phyloP scores from a whole-genome alignment of 371 early-diverging fungal species.

The Apophysomyces variabilis region DNA sequence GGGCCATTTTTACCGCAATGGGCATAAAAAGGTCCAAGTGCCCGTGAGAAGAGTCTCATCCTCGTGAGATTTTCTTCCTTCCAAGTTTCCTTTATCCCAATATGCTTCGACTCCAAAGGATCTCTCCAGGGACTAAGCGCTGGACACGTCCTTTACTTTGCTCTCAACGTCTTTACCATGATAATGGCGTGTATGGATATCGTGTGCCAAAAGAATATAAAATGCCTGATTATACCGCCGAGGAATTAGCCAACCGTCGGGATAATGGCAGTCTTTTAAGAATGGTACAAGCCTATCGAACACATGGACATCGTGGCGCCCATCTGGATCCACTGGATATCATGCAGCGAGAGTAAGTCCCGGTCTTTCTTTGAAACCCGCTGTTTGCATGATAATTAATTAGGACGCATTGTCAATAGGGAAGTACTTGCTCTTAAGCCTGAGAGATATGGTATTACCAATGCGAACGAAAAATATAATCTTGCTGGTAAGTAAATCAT shows the following conservation, averaged over 20 bases:
- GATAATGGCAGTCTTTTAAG: conserved; percentile 84
- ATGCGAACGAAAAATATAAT: conserved; percentile 57
- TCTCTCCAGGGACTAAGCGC: background rate
- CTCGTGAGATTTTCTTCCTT: background rate
- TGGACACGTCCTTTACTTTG: conserved; percentile 8
- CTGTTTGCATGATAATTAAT: too few species aligned
- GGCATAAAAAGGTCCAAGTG: background rate
- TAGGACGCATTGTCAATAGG: conserved; percentile 21
- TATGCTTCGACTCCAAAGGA: conserved; percentile 1
- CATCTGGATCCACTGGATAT: conserved; percentile 89
- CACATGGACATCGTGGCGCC: conserved; percentile 84
- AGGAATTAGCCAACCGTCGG: conserved; percentile 83
- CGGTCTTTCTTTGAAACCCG: background rate
- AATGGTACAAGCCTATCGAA: conserved; percentile 83
- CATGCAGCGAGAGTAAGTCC: conserved; percentile 68
- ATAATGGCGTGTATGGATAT: conserved; percentile 85
- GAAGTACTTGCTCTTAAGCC: conserved; percentile 80
- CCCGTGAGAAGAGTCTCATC: conserved; percentile 1
- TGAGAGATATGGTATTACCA: conserved; percentile 77
- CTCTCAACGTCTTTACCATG: conserved; percentile 59
- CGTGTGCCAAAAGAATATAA: conserved; percentile 70
- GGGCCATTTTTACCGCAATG: background rate
- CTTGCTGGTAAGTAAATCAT: conserved; percentile 47
- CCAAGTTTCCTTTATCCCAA: background rate
- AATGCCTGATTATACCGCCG: conserved; percentile 75